phyloP scores from a whole-genome alignment of 371 early-diverging fungal genomes.

The Haplosporangium sp. region DNA sequence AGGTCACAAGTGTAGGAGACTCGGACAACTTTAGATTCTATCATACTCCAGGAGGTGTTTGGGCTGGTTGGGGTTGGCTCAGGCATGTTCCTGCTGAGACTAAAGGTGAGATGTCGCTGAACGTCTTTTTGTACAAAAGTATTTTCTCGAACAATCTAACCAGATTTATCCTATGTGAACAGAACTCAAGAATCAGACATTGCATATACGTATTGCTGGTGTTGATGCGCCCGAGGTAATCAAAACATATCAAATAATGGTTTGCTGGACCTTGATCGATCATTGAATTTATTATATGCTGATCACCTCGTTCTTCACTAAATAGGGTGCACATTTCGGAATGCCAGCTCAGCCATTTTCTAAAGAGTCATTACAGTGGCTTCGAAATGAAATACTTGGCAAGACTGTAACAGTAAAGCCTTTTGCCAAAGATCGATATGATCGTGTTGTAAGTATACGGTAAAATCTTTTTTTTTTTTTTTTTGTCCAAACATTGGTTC shows the following conservation, averaged over 20 bases:
- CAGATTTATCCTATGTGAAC: not conserved
- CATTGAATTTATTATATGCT: too few relatives aligned
- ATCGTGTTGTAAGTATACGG: conserved; percentile 67
- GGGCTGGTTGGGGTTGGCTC: conserved; percentile 68
- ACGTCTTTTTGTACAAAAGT: not conserved
- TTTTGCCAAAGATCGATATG: conserved; percentile 74
- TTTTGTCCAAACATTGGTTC: not conserved
- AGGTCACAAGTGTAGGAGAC: conserved; percentile 69
- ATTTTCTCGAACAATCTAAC: too few relatives aligned
- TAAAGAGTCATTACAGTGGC: conserved; percentile 69
- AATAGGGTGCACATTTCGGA: conserved; percentile 71
- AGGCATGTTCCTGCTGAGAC: conserved; percentile 60
- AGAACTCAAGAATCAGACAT: conserved; percentile 71
- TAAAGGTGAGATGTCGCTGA: conserved; percentile 46
- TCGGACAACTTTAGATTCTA: conserved; percentile 73
- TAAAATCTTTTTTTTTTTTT: not conserved
- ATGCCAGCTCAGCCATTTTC: conserved; percentile 79
- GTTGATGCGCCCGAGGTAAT: conserved; percentile 84
- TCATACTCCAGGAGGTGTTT: conserved; percentile 66
- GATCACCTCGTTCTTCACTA: not conserved
- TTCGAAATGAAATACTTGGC: conserved; percentile 61
- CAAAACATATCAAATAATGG: not conserved
- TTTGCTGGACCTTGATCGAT: too few relatives aligned
- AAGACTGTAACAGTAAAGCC: conserved; percentile 67
- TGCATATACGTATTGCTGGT: conserved; percentile 78